Evolutionary conservation across 306 rosid genomes (phyloP).

Genomic region (Rosa multiflora): DNA sequence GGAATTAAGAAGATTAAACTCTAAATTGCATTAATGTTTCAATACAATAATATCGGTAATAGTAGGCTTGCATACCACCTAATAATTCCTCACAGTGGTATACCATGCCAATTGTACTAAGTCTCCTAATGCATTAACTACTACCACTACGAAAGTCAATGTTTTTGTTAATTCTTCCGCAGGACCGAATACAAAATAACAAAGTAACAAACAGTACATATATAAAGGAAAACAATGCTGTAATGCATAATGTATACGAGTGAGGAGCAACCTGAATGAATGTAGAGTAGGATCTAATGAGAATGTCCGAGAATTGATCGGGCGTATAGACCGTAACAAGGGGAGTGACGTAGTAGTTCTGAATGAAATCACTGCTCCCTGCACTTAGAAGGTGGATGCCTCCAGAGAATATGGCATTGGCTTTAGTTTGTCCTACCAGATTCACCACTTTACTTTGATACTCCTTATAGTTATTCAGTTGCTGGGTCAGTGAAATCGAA

Average conservation of each 20-base stretch:
- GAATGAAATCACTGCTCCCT: conserved; percentile 62
- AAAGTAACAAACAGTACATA: not conserved
- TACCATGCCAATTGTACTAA: too few species aligned
- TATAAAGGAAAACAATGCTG: not conserved
- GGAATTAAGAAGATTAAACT: not conserved
- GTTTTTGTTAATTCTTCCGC: not conserved
- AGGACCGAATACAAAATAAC: not conserved
- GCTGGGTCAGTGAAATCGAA: conserved; percentile 45
- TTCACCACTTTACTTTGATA: conserved; percentile 46
- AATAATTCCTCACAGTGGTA: too few species aligned
- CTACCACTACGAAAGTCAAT: not conserved
- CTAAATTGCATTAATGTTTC: not conserved
- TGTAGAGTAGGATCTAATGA: conserved; percentile 39
- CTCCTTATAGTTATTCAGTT: conserved; percentile 51
- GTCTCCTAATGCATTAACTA: not conserved
- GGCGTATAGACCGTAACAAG: conserved; percentile 34
- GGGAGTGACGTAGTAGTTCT: conserved; percentile 58
- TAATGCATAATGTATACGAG: not conserved
- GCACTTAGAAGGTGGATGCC: conserved; percentile 54
- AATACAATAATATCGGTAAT: not conserved
- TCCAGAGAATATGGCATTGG: conserved; percentile 45
- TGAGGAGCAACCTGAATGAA: conserved; percentile 50
- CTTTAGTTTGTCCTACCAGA: conserved; percentile 47
- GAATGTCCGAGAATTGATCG: conserved; percentile 47
- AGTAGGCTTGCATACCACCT: not conserved